Base-by-base conservation (phyloP, 352 stramenopile genomes). In the Globisporangium uncinulatum region DNA sequence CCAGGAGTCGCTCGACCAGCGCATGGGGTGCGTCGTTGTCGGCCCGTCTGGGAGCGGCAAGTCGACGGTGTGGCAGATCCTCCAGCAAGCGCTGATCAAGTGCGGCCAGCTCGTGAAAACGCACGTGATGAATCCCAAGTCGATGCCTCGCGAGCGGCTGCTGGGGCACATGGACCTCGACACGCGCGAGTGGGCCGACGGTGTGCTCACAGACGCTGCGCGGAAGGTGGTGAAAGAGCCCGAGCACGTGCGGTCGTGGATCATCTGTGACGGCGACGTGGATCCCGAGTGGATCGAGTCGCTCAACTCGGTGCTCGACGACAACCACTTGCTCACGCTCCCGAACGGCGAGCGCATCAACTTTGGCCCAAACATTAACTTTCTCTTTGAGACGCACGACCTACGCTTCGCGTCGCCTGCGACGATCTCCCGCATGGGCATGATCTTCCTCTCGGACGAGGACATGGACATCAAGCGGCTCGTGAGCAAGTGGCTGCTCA, bases 271-370 rank as follows among this genome's bases (percentile, higher is more conserved):
- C 59, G 95, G 95, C 7, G 94, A 98, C 54, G 93, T 98, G 15
- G 95, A 98, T 59, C 91, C 95, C 0, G 92, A 98, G 62, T 98
- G 95, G 95, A 98, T 98, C 57, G 95, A 98, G 68, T 96, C 80
- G 20, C 66, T 98, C 0, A 98, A 98, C 62, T 98, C 90, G 0
- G 95, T 98, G 2, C 59, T 98, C 1, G 95, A 98, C 46, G 96
- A 99, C 65, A 99, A 99, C 65, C 87, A 98, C 54, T 57, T 99
- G 29, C 77, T 99, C 9, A 98, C 95, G 10, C 65, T 99, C 44
- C 95, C 95, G 2, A 99, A 98, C 52, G 95, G 95, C 39, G 95
- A 99, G 57, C 86, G 95, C 20, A 98, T 99, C 60, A 94, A 83
- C 67, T 98, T 99, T 59, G 90, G 89, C 0, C 64, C 76, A 0